Conservation (phyloP, 2,329 filamentous ascomycete species). For the Trichoderma asperellum region DNA sequence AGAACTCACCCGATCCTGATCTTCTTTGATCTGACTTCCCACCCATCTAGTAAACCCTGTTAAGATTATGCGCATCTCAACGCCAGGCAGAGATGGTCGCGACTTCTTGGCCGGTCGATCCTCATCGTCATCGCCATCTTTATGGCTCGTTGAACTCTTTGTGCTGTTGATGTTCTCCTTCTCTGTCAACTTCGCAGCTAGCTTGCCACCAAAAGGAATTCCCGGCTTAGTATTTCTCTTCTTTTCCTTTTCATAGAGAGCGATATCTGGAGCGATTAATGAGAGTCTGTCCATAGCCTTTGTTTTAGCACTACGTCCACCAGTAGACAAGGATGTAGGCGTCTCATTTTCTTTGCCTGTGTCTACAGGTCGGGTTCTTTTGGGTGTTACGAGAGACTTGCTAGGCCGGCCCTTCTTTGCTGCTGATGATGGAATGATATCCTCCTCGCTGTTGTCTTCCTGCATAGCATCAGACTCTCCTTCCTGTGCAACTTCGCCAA, state of each 20-base stretch:
- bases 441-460: slow-evolving; percentile 46
- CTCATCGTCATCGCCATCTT: slow-evolving; percentile 44
- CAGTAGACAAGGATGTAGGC: slow-evolving; percentile 67
- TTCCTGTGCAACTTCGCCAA: slow-evolving; percentile 46
- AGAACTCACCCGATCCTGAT: slow-evolving; percentile 74
- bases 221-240: slow-evolving; percentile 66
- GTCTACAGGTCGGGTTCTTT: slow-evolving; percentile 50
- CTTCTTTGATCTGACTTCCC: slow-evolving; percentile 71
- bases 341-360: slow-evolving; percentile 79
- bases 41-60: slow-evolving; percentile 87
- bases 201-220: slow-evolving; percentile 64
- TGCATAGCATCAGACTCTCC: slow-evolving; percentile 51
- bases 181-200: slow-evolving; percentile 62
- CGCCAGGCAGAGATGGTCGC: slow-evolving; percentile 62
- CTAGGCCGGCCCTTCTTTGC: slow-evolving; percentile 18
- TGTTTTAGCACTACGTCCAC: slow-evolving; percentile 85
- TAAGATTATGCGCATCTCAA: slow-evolving; percentile 76
- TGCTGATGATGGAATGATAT: slow-evolving; percentile 27
- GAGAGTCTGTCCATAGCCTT: slow-evolving; percentile 79
- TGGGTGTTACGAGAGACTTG: slow-evolving; percentile 44
- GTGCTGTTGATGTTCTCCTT: slow-evolving; percentile 47
- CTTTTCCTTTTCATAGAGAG: slow-evolving; percentile 89
- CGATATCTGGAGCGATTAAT: slow-evolving; percentile 79
- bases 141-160: slow-evolving; percentile 30
- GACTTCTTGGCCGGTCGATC: slow-evolving; percentile 63